Percentiles rank a stretch among this genome's conserved stretches.
Evolutionary conservation across 2,329 filamentous ascomycete species (phyloP).

Genomic region (Dactylellina haptotyla): DNA sequence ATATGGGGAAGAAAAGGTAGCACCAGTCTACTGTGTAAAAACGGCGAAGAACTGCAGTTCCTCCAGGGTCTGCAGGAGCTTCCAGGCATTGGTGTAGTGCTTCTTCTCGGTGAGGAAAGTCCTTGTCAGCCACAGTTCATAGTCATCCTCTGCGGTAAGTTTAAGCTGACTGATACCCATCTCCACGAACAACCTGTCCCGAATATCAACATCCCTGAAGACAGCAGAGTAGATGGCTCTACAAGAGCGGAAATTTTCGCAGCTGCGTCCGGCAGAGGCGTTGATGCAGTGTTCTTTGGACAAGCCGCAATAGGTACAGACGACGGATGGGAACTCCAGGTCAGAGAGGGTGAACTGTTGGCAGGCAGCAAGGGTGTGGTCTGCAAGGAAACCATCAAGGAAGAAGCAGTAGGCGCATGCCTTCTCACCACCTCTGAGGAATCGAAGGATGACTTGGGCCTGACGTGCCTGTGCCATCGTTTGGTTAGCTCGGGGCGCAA

Average conservation of each 20-base stretch:
- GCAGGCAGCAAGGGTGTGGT: neutral
- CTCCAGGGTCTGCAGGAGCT: too few species aligned
- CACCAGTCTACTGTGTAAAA: neutral
- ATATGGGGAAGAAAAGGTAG: neutral
- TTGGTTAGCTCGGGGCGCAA: neutral
- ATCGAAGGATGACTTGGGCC: neutral
- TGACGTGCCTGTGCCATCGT: neutral
- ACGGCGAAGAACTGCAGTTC: neutral
- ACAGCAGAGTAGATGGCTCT: neutral
- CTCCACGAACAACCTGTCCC: neutral
- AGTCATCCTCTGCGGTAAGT: too few species aligned
- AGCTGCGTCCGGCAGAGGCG: neutral
- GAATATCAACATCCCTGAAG: neutral
- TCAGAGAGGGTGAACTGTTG: neutral
- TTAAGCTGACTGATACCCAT: neutral
- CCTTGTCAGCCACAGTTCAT: too few species aligned
- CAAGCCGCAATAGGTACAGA: neutral
- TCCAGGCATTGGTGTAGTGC: too few species aligned
- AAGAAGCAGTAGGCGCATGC: constrained; percentile 13
- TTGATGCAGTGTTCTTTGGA: neutral
- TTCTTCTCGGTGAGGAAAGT: too few species aligned
- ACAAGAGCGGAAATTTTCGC: neutral
- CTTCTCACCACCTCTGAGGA: neutral
- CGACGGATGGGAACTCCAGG: neutral
- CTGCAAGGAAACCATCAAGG: neutral